Conservation (phyloP, 306 rosid genomes). For the Geum urbanum region DNA sequence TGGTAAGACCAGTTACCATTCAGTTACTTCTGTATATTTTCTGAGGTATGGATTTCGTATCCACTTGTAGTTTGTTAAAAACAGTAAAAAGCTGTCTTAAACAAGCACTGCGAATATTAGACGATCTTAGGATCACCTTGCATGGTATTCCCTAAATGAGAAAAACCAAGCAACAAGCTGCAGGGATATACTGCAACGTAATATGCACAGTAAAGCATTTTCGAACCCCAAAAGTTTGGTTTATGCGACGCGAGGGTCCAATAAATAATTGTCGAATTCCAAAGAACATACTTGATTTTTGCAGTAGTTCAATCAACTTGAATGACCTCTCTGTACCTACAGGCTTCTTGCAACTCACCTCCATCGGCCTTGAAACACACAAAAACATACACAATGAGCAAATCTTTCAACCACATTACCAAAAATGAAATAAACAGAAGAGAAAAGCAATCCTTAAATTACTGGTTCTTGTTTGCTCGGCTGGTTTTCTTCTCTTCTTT, state of each 20-base stretch:
- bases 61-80: not conserved
- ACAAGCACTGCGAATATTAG: not conserved
- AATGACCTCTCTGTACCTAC: conserved; percentile 56
- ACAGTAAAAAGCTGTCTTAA: not conserved
- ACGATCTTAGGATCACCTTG: not conserved
- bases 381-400: conserved; percentile 14
- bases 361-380: conserved; percentile 67
- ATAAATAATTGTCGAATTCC: no score
- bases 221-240: not conserved
- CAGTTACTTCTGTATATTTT: not conserved
- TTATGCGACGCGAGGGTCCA: no score
- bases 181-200: not conserved
- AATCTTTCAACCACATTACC: conserved; percentile 7
- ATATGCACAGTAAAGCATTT: not conserved
- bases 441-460: not conserved
- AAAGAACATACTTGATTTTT: not conserved
- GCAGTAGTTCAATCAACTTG: conserved; percentile 35
- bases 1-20: not conserved
- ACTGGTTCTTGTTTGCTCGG: conserved; percentile 85
- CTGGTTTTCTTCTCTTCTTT: conserved; percentile 44
- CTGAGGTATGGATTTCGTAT: not conserved
- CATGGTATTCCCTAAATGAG: not conserved
- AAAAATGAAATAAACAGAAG: not conserved
- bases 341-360: conserved; percentile 56
- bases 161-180: not conserved